Percentiles rank a stretch among this genome's conserved stretches.
phyloP scores from a whole-genome alignment of 768 basidiomycete genomes.

The Lentinus brumalis region DNA sequence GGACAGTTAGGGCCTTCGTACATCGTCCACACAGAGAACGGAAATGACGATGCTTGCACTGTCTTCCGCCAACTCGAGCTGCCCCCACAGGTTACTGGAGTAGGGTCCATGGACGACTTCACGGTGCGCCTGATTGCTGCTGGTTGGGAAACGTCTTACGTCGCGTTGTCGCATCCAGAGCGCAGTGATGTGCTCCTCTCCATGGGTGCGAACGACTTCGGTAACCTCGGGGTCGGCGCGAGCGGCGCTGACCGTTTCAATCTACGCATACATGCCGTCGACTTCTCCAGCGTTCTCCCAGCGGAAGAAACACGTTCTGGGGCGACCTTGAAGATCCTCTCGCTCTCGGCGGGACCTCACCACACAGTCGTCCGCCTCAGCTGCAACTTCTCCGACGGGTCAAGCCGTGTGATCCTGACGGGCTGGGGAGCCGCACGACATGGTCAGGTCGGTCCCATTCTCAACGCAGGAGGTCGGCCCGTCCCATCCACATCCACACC shows the following conservation, averaged over 20 bases:
- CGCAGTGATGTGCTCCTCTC: conserved; percentile 62
- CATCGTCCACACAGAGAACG: conserved; percentile 4
- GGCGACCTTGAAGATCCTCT: conserved; percentile 12
- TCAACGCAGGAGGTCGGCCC: conserved; percentile 25
- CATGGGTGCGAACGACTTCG: conserved; percentile 86
- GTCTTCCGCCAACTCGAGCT: conserved; percentile 54
- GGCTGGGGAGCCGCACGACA: conserved; percentile 90
- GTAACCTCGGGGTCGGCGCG: conserved; percentile 66
- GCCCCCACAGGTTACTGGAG: conserved; percentile 35
- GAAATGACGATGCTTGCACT: conserved; percentile 21
- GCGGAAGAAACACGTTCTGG: not conserved
- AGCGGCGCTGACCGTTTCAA: conserved; percentile 3
- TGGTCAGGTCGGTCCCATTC: conserved; percentile 70
- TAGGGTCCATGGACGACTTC: conserved; percentile 39
- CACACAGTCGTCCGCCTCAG: conserved; percentile 61
- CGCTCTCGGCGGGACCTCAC: conserved; percentile 63
- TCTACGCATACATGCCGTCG: conserved; percentile 40
- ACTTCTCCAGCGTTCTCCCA: conserved; percentile 32
- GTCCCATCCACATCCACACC: conserved; percentile 35
- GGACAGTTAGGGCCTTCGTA: conserved; percentile 71
- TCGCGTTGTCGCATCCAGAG: conserved; percentile 53
- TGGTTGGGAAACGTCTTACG: conserved; percentile 84
- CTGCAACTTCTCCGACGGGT: conserved; percentile 25
- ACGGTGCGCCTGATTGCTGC: conserved; percentile 54
- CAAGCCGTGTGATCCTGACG: conserved; percentile 36